Percentiles rank a stretch among this genome's conserved stretches.
These are phyloP conservation scores for Trametes elegans DNA, from an alignment of 768 basidiomycete genomes.

Conservation along the genomic window DNA sequence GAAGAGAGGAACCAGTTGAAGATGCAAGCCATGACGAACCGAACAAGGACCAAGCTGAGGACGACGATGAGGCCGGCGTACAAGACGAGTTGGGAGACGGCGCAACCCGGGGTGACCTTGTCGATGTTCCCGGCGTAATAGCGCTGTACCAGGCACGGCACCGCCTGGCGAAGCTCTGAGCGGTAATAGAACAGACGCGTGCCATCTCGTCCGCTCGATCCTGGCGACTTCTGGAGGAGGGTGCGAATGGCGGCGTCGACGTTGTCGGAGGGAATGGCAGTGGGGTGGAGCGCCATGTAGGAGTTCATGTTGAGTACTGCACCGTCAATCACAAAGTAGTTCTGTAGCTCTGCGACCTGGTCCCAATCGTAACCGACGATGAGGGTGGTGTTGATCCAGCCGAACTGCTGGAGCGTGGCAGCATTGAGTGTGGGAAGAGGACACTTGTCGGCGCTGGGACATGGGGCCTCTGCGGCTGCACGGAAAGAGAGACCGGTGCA, in stretches of 20 bases:
- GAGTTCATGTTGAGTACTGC: conserved; percentile 90
- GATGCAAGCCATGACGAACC: conserved; percentile 93
- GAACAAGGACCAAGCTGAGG: conserved; percentile 83
- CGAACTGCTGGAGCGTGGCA: conserved; percentile 57
- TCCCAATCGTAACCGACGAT: conserved; percentile 90
- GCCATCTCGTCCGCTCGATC: conserved; percentile 77
- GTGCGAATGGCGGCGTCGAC: conserved; percentile 85
- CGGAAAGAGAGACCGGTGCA: conserved; percentile 65
- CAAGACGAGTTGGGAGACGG: conserved; percentile 84
- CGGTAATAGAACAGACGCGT: conserved; percentile 84
- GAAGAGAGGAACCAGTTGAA: conserved; percentile 97
- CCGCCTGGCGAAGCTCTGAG: conserved; percentile 57
- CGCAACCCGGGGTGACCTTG: conserved; percentile 95
- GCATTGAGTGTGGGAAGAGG: conserved; percentile 60
- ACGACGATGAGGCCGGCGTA: conserved; percentile 91
- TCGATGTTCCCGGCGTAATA: conserved; percentile 96
- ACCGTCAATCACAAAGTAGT: conserved; percentile 90
- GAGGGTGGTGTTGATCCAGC: conserved; percentile 62
- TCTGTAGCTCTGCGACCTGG: conserved; percentile 67
- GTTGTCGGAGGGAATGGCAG: conserved; percentile 62
- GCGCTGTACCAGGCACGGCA: conserved; percentile 79
- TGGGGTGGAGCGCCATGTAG: conserved; percentile 75
- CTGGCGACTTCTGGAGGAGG: conserved; percentile 49
- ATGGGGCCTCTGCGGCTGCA: conserved; percentile 75
- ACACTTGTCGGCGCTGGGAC: conserved; percentile 57